These are phyloP conservation scores for Pyracantha coccinea DNA, from an alignment of 331 rosid genomes.

Conservation along the genomic window DNA sequence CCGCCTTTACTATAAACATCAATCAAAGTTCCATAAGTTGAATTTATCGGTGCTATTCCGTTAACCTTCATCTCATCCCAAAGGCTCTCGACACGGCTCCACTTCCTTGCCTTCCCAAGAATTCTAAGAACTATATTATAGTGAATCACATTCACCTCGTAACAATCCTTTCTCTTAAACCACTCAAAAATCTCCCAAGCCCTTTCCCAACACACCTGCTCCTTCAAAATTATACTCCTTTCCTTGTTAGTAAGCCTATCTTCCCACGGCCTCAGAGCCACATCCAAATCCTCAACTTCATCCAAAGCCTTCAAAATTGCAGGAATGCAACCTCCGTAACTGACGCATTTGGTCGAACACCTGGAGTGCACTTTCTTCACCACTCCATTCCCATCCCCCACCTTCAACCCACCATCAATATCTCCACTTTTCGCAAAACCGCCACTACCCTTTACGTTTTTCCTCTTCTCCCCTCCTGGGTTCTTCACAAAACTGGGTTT, in stretches of 20 bases:
- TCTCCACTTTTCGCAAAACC: conserved; percentile 9
- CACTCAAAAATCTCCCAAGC: conserved; percentile 77
- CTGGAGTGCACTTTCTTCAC: conserved; percentile 46
- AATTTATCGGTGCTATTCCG: conserved; percentile 64
- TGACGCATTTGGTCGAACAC: conserved; percentile 65
- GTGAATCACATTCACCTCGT: conserved; percentile 80
- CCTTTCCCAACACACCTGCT: conserved; percentile 71
- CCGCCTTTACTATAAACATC: conserved; percentile 84
- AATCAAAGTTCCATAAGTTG: conserved; percentile 91
- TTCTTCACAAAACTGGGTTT: conserved; percentile 21
- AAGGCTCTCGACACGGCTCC: conserved; percentile 53
- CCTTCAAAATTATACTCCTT: conserved; percentile 84
- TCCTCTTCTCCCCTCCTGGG: conserved; percentile 17
- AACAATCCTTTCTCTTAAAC: conserved; percentile 52
- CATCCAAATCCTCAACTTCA: conserved; percentile 39
- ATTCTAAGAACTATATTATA: conserved; percentile 65
- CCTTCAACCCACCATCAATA: not conserved
- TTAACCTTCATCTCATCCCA: conserved; percentile 72
- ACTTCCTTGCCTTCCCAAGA: conserved; percentile 60
- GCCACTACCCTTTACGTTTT: not conserved
- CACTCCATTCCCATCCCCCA: not conserved
- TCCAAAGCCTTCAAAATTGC: conserved; percentile 58
- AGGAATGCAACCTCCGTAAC: conserved; percentile 76
- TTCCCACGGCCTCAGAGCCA: conserved; percentile 73
- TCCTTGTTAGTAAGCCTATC: conserved; percentile 61